These are phyloP conservation scores for Pleurotus eryngii DNA, from an alignment of 768 basidiomycete genomes.

Conservation along the genomic window DNA sequence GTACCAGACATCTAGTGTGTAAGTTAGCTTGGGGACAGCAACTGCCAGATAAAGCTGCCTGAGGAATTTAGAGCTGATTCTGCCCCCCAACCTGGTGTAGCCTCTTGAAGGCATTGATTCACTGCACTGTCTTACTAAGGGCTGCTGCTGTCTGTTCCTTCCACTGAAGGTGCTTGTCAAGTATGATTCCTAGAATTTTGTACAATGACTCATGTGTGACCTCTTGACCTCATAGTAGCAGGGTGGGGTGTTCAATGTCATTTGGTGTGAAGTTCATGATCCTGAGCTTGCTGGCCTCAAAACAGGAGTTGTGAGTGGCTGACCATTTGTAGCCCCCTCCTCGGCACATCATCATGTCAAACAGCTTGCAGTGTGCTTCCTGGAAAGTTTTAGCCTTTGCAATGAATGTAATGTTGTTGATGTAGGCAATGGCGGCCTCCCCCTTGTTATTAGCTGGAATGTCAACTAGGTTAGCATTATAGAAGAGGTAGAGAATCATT, in stretches of 20 bases:
- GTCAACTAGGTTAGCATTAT: too few species aligned
- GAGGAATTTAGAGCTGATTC: not conserved
- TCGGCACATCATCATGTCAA: too few species aligned
- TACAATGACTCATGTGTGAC: not conserved
- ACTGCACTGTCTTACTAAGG: not conserved
- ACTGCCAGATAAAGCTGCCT: not conserved
- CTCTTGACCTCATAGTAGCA: not conserved
- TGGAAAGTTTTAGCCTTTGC: too few species aligned
- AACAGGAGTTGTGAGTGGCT: not conserved
- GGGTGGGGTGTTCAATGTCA: not conserved
- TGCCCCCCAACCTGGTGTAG: not conserved
- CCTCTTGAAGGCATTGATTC: not conserved
- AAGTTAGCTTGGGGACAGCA: not conserved
- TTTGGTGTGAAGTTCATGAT: slow-evolving; percentile 8
- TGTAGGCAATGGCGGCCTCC: too few species aligned
- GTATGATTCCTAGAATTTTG: not conserved
- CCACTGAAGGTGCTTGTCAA: slow-evolving; percentile 9
- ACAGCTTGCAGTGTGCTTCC: too few species aligned
- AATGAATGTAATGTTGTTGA: too few species aligned
- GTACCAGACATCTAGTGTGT: not conserved
- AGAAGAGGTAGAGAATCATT: too few species aligned
- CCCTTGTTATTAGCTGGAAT: too few species aligned
- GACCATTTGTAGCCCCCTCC: too few species aligned
- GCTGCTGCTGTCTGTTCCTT: slow-evolving; percentile 12
- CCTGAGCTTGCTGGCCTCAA: not conserved